Conservation (phyloP, 805 yeast species). For the Wickerhamiella allomyrinae region DNA sequence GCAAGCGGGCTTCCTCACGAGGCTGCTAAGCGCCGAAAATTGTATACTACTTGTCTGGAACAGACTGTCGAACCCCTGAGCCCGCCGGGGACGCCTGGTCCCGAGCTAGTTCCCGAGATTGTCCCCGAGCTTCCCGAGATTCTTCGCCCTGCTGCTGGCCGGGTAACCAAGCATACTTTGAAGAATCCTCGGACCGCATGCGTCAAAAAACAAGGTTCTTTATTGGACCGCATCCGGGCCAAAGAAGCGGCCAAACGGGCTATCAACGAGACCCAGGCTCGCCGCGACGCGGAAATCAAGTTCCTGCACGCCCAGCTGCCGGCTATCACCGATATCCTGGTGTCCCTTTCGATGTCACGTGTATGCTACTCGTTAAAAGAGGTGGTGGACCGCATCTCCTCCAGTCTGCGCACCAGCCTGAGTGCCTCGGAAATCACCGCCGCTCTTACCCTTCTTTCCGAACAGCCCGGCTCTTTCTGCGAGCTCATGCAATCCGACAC, state of each 20-base stretch:
- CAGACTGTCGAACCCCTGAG: not conserved
- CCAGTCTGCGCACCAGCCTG: slow-evolving; percentile 14
- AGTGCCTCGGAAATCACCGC: slow-evolving; percentile 16
- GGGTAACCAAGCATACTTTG: not conserved
- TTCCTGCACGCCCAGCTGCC: slow-evolving; percentile 19
- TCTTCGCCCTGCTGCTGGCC: not conserved
- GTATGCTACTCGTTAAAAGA: slow-evolving; percentile 10
- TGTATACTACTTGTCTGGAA: not conserved
- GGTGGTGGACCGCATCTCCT: slow-evolving; percentile 14
- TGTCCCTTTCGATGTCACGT: slow-evolving; percentile 7
- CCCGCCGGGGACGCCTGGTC: not conserved
- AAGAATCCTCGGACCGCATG: not conserved
- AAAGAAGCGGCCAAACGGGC: slow-evolving; percentile 16
- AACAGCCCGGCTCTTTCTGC: slow-evolving; percentile 18
- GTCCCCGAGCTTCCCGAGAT: not conserved
- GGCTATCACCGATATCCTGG: slow-evolving; percentile 13
- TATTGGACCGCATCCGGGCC: slow-evolving; percentile 22
- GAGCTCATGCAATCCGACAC: slow-evolving; percentile 16
- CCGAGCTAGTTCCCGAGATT: not conserved
- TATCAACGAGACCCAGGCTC: slow-evolving; percentile 3
- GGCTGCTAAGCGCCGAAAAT: slow-evolving; percentile 1
- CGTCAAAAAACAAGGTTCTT: slow-evolving; percentile 8
- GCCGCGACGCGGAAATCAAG: slow-evolving; percentile 7
- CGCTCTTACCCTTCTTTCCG: slow-evolving; percentile 15
- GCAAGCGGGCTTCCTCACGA: slow-evolving; percentile 10